Base-by-base conservation (phyloP, 169 alveolate species). In the Plasmodium blacklocki region DNA sequence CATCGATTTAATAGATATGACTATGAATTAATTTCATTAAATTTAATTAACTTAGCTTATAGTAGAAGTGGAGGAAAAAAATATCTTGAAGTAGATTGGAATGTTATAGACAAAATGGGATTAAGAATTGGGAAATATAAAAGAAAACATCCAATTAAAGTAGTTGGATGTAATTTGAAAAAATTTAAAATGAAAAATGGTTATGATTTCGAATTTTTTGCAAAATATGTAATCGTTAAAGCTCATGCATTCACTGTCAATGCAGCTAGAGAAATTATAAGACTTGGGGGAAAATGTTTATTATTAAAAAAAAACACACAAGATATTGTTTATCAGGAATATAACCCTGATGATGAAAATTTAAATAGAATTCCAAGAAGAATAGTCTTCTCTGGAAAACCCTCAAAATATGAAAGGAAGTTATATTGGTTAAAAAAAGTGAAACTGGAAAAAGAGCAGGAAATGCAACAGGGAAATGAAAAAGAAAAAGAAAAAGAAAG, bases 201-300 rank as follows among this genome's bases (percentile, higher is more conserved):
- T 21, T 63, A 26, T 47, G 85, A 89, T 85, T 89, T 71, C 58
- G 43, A 73, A 56, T 74, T 63, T 78, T 63, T 54, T 50, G 90
- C 90, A 26, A 68, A 74, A 66, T 15, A 78, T 71, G 86, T 80
- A n/a, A n/a, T 68, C n/a, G 85, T 76, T 12, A 80, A 91, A 93
- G 96, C 96, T 11, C 96, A 94, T 50, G 92, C 95, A 18, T 94
- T 76, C 85, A 92, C 96, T 7, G 89, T 66, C 21, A 88, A 93
- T 2, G 96, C 95, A 15, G 96, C 96, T 18, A 64, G 88, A 70
- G 96, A 88, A 72, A 94, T 94, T 50, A 91, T 91, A 88, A 92
- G 73, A 47, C 72, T 63, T 32, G 96, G 96, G 0, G 96, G 96
- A 11, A 47, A 83, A 62, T 94, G 96, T 80, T 32, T 94, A 67